phyloP scores from a whole-genome alignment of 495 filamentous ascomycete species.

The Xylaria nigripes region DNA sequence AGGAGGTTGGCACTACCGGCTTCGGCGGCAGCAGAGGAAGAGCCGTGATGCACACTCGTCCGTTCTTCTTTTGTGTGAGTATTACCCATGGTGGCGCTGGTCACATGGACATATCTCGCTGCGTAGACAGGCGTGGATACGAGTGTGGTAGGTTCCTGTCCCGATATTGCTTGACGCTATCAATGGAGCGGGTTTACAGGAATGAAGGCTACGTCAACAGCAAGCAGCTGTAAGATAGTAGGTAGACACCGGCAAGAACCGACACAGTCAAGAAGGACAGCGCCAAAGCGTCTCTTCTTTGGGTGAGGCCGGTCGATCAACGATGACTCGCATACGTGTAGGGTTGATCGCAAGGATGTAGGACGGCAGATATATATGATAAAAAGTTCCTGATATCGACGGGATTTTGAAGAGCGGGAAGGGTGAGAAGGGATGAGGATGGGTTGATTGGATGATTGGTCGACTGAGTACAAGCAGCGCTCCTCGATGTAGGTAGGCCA shows the following conservation, averaged over 20 bases:
- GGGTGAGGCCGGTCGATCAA: neutral
- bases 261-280: neutral
- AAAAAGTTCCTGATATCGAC: neutral
- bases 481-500: neutral
- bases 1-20: conserved; percentile 22
- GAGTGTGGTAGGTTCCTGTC: neutral
- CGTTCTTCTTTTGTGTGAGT: conserved; percentile 53
- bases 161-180: neutral
- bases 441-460: neutral
- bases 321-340: neutral
- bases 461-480: neutral
- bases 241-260: neutral
- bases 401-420: neutral
- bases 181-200: neutral
- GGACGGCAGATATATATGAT: neutral
- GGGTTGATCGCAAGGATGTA: neutral
- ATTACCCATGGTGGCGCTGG: conserved; percentile 44
- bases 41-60: conserved; percentile 31
- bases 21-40: conserved; percentile 24
- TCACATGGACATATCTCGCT: neutral
- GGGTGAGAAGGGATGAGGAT: neutral
- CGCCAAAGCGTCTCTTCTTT: neutral
- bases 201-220: neutral
- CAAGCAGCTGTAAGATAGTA: neutral
- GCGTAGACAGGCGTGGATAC: neutral